phyloP scores from a whole-genome alignment of 129 eudicot genomes.

The Lactuca sativa region DNA sequence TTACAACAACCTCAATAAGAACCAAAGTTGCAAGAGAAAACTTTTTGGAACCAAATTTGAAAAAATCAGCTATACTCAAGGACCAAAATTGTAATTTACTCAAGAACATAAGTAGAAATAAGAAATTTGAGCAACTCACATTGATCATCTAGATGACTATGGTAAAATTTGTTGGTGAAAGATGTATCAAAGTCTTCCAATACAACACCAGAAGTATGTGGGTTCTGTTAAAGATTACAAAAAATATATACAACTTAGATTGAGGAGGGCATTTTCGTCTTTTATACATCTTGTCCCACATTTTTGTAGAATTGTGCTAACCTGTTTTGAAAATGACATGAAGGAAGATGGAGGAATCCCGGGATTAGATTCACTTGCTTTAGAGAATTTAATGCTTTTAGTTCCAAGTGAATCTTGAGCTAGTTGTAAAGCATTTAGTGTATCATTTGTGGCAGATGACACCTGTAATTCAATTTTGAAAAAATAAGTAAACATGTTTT shows the following conservation, averaged over 20 bases:
- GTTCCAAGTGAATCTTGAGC: constrained; percentile 70
- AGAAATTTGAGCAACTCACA: constrained; percentile 51
- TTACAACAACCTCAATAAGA: too few species aligned
- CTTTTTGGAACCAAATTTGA: too few species aligned
- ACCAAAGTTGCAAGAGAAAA: too few species aligned
- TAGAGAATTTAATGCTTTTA: constrained; percentile 50
- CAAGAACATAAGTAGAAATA: not conserved
- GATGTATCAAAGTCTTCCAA: constrained; percentile 82
- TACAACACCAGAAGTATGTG: constrained; percentile 69
- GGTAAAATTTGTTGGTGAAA: constrained; percentile 78
- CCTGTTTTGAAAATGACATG: constrained; percentile 86
- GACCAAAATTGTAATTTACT: not conserved
- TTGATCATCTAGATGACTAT: constrained; percentile 85
- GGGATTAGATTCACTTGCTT: constrained; percentile 77
- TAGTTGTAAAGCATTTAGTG: constrained; percentile 56
- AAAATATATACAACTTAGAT: too few species aligned
- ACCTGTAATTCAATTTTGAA: constrained; percentile 33
- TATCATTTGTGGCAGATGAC: constrained; percentile 49
- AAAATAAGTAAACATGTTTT: not conserved
- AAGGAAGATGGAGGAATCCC: constrained; percentile 96
- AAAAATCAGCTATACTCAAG: not conserved
- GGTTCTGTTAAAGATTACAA: constrained; percentile 47
- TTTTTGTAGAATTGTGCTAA: constrained; percentile 11
- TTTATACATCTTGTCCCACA: too few species aligned
- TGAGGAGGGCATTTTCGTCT: too few species aligned